Conservation (phyloP, 371 early-diverging fungal genomes). For the Chytridium lagenaria region DNA sequence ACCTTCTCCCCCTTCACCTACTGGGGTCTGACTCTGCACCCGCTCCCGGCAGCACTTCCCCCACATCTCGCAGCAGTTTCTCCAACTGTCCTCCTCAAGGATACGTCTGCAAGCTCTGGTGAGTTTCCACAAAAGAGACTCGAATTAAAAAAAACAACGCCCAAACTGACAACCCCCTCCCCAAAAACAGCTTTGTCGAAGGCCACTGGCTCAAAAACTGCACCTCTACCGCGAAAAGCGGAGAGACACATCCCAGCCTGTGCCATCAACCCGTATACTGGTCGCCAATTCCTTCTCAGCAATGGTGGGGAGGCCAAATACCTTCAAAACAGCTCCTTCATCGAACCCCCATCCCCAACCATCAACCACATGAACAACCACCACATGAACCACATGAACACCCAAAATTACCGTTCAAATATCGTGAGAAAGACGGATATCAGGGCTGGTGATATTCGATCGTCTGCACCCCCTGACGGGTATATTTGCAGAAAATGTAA, state of each 20-base stretch:
- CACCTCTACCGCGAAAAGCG: constrained; percentile 43
- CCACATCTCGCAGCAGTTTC: not conserved
- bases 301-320: constrained; percentile 16
- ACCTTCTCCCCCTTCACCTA: too few species aligned
- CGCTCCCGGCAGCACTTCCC: not conserved
- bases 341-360: not conserved
- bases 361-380: too few species aligned
- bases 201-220: constrained; percentile 57
- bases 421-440: not conserved
- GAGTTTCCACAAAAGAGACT: too few species aligned
- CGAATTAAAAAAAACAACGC: too few species aligned
- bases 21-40: not conserved
- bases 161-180: not conserved
- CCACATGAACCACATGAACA: too few species aligned
- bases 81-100: constrained; percentile 42
- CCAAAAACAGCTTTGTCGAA: constrained; percentile 42
- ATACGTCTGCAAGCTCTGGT: constrained; percentile 53
- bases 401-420: not conserved
- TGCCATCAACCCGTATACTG: constrained; percentile 21
- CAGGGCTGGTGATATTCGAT: too few species aligned
- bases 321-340: constrained; percentile 16
- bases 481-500: constrained; percentile 48
- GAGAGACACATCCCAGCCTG: constrained; percentile 19
- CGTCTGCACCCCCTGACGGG: constrained; percentile 43
- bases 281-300: constrained; percentile 14